These are phyloP conservation scores for Ascochyta pisi DNA, from an alignment of 2,329 filamentous ascomycete genomes.

Conservation along the genomic window DNA sequence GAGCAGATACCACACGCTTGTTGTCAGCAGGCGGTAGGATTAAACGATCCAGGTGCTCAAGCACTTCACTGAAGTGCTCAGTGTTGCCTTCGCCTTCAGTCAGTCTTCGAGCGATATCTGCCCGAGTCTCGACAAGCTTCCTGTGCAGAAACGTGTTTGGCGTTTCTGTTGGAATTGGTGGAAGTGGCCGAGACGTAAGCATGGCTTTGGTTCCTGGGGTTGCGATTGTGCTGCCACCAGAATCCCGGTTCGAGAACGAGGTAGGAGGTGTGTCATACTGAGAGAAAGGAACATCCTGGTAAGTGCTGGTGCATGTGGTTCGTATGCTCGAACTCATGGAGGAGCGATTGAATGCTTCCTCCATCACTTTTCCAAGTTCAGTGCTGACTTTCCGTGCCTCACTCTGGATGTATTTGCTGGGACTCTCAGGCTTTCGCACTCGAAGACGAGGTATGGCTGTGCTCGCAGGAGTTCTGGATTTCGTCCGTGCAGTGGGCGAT, in stretches of 20 bases:
- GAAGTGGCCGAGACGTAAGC: conserved; percentile 53
- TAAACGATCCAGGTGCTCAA: conserved; percentile 65
- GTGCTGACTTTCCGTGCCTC: conserved; percentile 84
- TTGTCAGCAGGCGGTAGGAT: conserved; percentile 54
- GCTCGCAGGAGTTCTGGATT: conserved; percentile 33
- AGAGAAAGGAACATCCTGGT: conserved; percentile 44
- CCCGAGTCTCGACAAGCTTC: conserved; percentile 65
- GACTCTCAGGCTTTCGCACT: conserved; percentile 52
- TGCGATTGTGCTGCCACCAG: conserved; percentile 36
- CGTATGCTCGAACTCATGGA: conserved; percentile 61
- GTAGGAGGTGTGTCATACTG: conserved; percentile 61
- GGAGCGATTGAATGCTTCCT: conserved; percentile 85
- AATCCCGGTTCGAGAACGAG: conserved; percentile 53
- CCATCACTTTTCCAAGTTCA: conserved; percentile 87
- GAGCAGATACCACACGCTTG: conserved; percentile 58
- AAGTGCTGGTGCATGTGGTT: conserved; percentile 44
- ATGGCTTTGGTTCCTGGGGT: conserved; percentile 37
- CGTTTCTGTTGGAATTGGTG: conserved; percentile 55
- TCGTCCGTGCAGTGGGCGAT: conserved; percentile 40
- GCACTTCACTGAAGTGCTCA: conserved; percentile 64
- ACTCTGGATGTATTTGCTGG: conserved; percentile 68
- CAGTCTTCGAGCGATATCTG: conserved; percentile 61
- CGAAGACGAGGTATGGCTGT: conserved; percentile 34
- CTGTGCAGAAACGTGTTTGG: conserved; percentile 60
- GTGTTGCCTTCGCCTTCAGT: conserved; percentile 55